Evolutionary conservation across 768 basidiomycete species (phyloP).

Genomic region (Boletales sp.): DNA sequence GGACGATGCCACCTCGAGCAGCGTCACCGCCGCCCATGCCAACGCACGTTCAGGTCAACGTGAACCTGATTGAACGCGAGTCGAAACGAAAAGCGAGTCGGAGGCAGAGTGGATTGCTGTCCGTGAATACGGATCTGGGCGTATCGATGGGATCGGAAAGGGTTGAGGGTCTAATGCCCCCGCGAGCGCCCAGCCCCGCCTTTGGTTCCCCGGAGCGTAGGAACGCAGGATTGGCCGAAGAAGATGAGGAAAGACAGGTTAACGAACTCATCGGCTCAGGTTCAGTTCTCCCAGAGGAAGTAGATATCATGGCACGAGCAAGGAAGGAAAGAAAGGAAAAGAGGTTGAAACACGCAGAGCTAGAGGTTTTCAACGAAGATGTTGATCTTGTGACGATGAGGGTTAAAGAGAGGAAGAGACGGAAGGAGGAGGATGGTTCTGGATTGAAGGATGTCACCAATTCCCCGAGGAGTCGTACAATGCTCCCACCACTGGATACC

Average conservation of each 20-base stretch:
- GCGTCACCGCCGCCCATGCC: constrained; percentile 37
- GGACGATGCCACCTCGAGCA: constrained; percentile 46
- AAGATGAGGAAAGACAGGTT: constrained; percentile 52
- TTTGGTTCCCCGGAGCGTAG: constrained; percentile 59
- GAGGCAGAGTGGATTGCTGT: constrained; percentile 54
- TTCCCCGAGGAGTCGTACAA: constrained; percentile 40
- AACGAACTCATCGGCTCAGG: constrained; percentile 21
- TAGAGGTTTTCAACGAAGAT: constrained; percentile 20
- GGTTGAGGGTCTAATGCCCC: constrained; percentile 37
- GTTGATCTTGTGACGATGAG: constrained; percentile 21
- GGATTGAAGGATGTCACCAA: constrained; percentile 64
- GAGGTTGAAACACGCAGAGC: constrained; percentile 19
- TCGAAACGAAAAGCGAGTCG: constrained; percentile 26
- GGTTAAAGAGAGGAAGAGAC: constrained; percentile 39
- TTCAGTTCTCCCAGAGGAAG: constrained; percentile 12
- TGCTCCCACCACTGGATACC: constrained; percentile 36
- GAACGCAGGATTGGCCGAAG: constrained; percentile 52
- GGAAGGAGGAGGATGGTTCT: constrained; percentile 35
- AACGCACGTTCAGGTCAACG: constrained; percentile 30
- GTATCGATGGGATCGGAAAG: constrained; percentile 24
- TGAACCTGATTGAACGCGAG: constrained; percentile 31
- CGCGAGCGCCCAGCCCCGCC: constrained; percentile 63
- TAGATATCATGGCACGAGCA: constrained; percentile 14
- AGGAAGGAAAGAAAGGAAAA: constrained; percentile 46
- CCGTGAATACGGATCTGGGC: constrained; percentile 32